Conservation (phyloP, 2,329 filamentous ascomycete genomes). For the Pseudogymnoascus sp. region DNA sequence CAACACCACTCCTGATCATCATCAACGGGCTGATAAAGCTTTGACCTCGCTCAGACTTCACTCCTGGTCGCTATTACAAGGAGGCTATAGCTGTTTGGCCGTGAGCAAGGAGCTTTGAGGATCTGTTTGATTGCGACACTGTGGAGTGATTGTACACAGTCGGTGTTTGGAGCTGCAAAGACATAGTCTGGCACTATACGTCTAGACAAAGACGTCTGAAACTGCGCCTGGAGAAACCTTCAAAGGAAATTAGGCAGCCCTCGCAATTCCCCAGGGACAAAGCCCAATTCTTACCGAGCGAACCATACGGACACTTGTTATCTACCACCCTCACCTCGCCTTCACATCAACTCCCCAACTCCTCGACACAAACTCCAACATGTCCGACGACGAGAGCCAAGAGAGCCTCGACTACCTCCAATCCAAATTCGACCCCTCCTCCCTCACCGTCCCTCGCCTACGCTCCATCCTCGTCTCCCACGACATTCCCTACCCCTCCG, state of each 20-base stretch:
- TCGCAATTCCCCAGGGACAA: not conserved
- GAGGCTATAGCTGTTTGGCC: not conserved
- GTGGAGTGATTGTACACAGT: not conserved
- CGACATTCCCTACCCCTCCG: slow-evolving; percentile 76
- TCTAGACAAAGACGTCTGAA: not conserved
- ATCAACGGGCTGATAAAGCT: not conserved
- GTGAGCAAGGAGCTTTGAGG: not conserved
- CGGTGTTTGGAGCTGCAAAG: not conserved
- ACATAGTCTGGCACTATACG: not conserved
- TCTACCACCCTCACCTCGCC: not conserved
- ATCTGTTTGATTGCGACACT: not conserved
- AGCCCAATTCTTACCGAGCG: not conserved
- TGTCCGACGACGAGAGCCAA: not conserved
- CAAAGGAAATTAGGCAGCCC: not conserved
- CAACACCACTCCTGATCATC: not conserved
- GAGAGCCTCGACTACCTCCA: slow-evolving; percentile 75
- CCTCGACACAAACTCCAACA: not conserved
- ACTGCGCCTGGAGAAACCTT: not conserved
- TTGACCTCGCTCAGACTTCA: not conserved
- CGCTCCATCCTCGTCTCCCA: slow-evolving; percentile 88
- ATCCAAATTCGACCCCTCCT: slow-evolving; percentile 74
- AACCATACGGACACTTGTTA: not conserved
- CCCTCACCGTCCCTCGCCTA: slow-evolving; percentile 78
- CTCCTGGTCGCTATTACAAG: not conserved
- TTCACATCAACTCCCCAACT: not conserved